Evolutionary conservation across 805 yeast genomes (phyloP).

Genomic region (Candida krabiensis): DNA sequence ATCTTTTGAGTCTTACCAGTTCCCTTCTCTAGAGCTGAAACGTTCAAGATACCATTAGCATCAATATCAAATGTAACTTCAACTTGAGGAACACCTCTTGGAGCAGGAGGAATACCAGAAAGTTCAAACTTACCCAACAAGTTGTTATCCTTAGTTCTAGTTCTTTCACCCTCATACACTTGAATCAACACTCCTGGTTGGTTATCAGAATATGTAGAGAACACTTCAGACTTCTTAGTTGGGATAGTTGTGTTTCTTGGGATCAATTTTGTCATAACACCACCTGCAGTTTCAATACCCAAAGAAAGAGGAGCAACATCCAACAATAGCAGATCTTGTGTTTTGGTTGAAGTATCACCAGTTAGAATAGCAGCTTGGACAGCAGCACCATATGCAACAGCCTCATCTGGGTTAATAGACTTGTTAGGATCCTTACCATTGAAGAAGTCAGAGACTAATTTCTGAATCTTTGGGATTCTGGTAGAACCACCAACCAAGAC

Average conservation of each 20-base stretch:
- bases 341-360: conserved; percentile 92
- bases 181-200: conserved; percentile 98
- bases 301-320: conserved; percentile 97
- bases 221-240: conserved; percentile 94
- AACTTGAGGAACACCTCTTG: conserved; percentile 98
- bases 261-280: conserved; percentile 97
- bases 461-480: conserved; percentile 96
- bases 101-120: conserved; percentile 96
- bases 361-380: conserved; percentile 97
- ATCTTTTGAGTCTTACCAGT: conserved; percentile 97
- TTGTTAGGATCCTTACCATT: conserved; percentile 96
- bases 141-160: conserved; percentile 94
- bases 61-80: conserved; percentile 97
- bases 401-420: conserved; percentile 97
- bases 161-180: conserved; percentile 98
- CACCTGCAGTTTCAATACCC: conserved; percentile 99
- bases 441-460: conserved; percentile 92
- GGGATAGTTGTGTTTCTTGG: conserved; percentile 99
- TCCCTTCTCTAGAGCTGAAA: conserved; percentile 95
- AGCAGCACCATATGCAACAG: conserved; percentile 99
- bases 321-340: conserved; percentile 88
- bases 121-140: conserved; percentile 95
- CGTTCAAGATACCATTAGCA: conserved; percentile 96
- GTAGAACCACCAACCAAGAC: conserved; percentile 98
- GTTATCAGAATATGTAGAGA: conserved; percentile 96